Evolutionary conservation across 306 rosid species (phyloP).

Genomic region (Cucumis hystrix): DNA sequence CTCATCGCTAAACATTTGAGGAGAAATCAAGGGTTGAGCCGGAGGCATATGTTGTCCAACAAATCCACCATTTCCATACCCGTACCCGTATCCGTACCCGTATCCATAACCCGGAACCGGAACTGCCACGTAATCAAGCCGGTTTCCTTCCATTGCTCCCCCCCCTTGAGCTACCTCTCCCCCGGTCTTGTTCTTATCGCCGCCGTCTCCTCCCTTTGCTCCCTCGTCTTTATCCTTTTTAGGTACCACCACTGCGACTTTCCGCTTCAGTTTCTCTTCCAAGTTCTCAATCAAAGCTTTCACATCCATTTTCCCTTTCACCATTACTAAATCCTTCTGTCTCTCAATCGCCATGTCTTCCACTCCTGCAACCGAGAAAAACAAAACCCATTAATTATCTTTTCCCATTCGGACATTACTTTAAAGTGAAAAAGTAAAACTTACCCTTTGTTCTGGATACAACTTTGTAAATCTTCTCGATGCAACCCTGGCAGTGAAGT

Average conservation of each 20-base stretch:
- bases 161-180: constrained; percentile 6
- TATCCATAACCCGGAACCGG: not conserved
- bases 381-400: not conserved
- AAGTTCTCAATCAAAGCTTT: constrained; percentile 28
- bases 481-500: constrained; percentile 67
- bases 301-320: constrained; percentile 56
- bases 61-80: constrained; percentile 19
- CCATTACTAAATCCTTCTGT: constrained; percentile 41
- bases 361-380: constrained; percentile 23
- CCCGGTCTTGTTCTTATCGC: not conserved
- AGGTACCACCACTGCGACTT: constrained; percentile 46
- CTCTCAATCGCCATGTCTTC: constrained; percentile 30
- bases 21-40: constrained; percentile 27
- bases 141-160: constrained; percentile 11
- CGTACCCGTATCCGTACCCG: constrained; percentile 18
- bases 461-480: constrained; percentile 23
- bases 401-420: not conserved
- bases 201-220: constrained; percentile 14
- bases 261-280: constrained; percentile 33
- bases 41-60: constrained; percentile 20
- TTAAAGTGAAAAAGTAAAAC: not conserved
- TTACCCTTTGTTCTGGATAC: constrained; percentile 44
- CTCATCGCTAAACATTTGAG: constrained; percentile 67
- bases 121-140: constrained; percentile 8
- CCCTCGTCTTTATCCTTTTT: constrained; percentile 37